Percentiles rank a stretch among this genome's conserved stretches.
phyloP scores from a whole-genome alignment of 2,329 filamentous ascomycete genomes.

The Aspergillus novoparasiticus region DNA sequence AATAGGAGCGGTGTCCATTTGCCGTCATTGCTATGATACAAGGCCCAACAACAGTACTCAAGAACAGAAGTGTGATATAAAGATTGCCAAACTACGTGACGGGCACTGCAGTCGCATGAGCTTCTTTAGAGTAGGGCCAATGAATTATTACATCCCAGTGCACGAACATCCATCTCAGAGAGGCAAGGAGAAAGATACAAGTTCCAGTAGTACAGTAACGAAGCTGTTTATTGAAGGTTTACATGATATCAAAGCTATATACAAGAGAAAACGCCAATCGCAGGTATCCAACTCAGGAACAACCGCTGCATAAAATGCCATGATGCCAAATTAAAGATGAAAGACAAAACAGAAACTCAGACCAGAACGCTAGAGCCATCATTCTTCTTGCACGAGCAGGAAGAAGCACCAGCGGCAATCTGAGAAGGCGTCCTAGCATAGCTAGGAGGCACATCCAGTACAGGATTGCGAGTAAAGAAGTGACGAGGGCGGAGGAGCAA shows the following conservation, averaged over 20 bases:
- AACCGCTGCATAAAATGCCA: not conserved
- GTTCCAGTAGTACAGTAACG: not conserved
- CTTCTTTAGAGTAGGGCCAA: too few species aligned
- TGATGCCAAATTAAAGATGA: not conserved
- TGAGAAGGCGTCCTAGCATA: conserved; percentile 74
- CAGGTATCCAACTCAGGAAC: not conserved
- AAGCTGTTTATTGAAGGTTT: not conserved
- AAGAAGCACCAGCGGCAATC: conserved; percentile 50
- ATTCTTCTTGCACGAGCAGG: conserved; percentile 39
- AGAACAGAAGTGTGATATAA: too few species aligned
- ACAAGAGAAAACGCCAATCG: not conserved
- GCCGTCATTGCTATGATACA: too few species aligned
- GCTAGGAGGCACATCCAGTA: conserved; percentile 76
- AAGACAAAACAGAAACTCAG: conserved; percentile 18
- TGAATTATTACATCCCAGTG: too few species aligned
- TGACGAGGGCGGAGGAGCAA: conserved; percentile 76
- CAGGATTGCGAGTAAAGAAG: conserved; percentile 80
- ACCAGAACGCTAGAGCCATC: conserved; percentile 44
- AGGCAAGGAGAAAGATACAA: not conserved
- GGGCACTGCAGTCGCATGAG: too few species aligned
- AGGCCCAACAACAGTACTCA: too few species aligned
- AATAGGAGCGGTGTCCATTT: too few species aligned
- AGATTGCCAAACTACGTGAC: too few species aligned
- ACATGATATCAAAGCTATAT: not conserved
- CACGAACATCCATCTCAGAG: not conserved